A percentile compares a stretch with the other conserved stretches of the same genome.
Conservation (phyloP, 164 flowering plant genomes). For the Buxus sempervirens region DNA sequence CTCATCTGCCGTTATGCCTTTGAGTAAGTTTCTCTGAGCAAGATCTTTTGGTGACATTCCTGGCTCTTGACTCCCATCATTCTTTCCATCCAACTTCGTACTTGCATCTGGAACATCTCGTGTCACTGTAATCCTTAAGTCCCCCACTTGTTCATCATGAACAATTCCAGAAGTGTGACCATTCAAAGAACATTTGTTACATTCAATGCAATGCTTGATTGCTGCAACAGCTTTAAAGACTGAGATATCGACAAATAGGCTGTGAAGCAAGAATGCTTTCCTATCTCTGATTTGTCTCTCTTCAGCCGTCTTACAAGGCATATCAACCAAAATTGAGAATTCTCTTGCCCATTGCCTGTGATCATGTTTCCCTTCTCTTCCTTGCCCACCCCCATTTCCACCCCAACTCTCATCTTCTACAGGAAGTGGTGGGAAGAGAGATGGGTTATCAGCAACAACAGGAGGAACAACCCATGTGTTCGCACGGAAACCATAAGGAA, state of each 20-base stretch:
- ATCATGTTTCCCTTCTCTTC: constrained; percentile 70
- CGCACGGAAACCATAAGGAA: constrained; percentile 90
- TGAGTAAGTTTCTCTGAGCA: constrained; percentile 72
- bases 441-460: constrained; percentile 62
- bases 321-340: constrained; percentile 70
- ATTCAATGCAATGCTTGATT: constrained; percentile 42
- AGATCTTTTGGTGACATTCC: constrained; percentile 57
- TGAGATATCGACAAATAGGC: constrained; percentile 87
- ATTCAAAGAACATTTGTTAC: constrained; percentile 20
- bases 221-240: constrained; percentile 71
- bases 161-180: constrained; percentile 20
- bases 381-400: constrained; percentile 91
- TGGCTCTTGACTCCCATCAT: constrained; percentile 65
- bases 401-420: constrained; percentile 93
- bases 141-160: constrained; percentile 67
- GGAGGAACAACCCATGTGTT: constrained; percentile 97
- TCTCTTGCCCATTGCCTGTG: constrained; percentile 69
- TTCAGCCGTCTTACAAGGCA: constrained; percentile 91
- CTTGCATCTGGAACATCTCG: constrained; percentile 77
- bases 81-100: constrained; percentile 61
- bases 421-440: constrained; percentile 71
- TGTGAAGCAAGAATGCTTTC: constrained; percentile 85
- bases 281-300: constrained; percentile 89
- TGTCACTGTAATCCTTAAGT: constrained; percentile 55
- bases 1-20: constrained; percentile 96